These are phyloP conservation scores for Suillus luteus DNA, from an alignment of 768 basidiomycete species.

Conservation along the genomic window DNA sequence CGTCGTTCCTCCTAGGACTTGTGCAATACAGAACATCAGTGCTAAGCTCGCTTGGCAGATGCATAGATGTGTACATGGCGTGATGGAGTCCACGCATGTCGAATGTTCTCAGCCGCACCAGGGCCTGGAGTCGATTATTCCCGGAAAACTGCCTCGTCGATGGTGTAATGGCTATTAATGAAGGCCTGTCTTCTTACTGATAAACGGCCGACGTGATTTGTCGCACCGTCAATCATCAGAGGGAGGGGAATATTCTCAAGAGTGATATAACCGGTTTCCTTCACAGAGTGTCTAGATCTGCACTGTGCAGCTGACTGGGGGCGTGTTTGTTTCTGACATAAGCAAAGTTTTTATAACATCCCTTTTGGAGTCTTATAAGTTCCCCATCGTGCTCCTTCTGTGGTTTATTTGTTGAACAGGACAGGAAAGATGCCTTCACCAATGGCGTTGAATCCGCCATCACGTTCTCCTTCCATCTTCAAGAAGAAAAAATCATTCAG, in stretches of 20 bases:
- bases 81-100: background rate
- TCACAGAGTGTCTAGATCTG: background rate
- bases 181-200: background rate
- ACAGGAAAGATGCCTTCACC: conserved; percentile 51
- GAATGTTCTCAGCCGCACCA: background rate
- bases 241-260: background rate
- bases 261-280: background rate
- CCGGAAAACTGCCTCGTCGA: background rate
- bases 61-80: background rate
- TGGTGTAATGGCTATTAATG: background rate
- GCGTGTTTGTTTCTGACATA: background rate
- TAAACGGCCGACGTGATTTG: background rate
- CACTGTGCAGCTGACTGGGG: background rate
- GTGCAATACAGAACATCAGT: background rate
- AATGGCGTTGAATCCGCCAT: conserved; percentile 59
- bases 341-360: conserved; percentile 1
- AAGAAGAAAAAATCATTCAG: conserved; percentile 52
- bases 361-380: background rate
- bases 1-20: background rate
- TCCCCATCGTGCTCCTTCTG: conserved; percentile 16
- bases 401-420: conserved; percentile 15
- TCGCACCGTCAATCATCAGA: background rate
- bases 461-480: conserved; percentile 58
- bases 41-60: background rate
- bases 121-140: background rate